Evolutionary conservation across 441 rosid genomes (phyloP).

Genomic region (Theobroma grandiflorum): DNA sequence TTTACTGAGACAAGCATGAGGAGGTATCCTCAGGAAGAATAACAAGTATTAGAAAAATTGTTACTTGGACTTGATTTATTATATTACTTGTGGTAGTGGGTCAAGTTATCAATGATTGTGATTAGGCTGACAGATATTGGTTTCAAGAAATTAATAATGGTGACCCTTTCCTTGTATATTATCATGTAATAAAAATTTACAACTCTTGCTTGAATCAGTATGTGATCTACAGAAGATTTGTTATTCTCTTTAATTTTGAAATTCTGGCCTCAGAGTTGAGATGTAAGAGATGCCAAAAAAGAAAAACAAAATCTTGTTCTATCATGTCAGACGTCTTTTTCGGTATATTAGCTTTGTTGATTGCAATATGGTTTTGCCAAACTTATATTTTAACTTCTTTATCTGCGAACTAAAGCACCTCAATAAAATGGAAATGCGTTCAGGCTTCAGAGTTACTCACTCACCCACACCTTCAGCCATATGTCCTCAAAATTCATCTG

Average conservation of each 20-base stretch:
- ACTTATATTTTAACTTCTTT: not conserved
- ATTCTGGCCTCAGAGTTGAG: not conserved
- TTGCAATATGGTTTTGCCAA: conserved; percentile 4
- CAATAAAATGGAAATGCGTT: conserved; percentile 17
- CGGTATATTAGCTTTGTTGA: not conserved
- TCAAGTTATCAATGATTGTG: conserved; percentile 1
- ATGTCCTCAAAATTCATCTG: conserved; percentile 55
- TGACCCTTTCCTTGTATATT: not conserved
- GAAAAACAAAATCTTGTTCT: not conserved
- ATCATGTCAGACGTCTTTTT: not conserved
- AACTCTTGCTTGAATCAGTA: not conserved
- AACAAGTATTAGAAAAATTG: not conserved
- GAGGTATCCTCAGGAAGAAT: not conserved
- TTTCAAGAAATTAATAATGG: not conserved
- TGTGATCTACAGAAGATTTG: not conserved
- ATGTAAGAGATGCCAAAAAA: not conserved
- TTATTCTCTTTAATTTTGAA: conserved; percentile 13
- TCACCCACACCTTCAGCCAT: conserved; percentile 72
- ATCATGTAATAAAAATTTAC: not conserved
- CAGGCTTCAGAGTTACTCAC: conserved; percentile 75
- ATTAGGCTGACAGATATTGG: not conserved
- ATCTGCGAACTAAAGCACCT: conserved; percentile 15
- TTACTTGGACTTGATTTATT: not conserved
- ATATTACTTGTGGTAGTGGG: not conserved
- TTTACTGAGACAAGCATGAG: not conserved